Evolutionary conservation across 352 stramenopile genomes (phyloP), one percentile per base, ranked within the genome.

Genomic region (Thalassiosira hispida): DNA sequence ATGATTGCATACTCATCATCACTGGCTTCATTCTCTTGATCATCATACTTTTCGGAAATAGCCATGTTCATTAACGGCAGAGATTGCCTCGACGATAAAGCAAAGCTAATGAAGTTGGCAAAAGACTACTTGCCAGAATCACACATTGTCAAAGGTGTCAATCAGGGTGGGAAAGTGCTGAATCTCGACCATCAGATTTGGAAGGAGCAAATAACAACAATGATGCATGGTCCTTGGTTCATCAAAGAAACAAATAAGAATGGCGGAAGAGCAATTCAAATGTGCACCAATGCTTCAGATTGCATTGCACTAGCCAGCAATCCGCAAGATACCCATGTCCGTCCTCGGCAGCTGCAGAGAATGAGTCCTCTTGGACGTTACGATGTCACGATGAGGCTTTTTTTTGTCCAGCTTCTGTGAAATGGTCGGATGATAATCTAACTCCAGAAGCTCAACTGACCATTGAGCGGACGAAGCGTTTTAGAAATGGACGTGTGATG

Each of bases 191-290:
- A 14, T 56, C 47, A 23, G 47, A 56, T 5, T 42, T 27, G 16
- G 18, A 63, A n/a, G 22, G n/a, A 11, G 27, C 18, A 35, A n/a
- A n/a, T n/a, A n/a, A n/a, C n/a, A n/a, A n/a, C n/a, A n/a, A n/a
- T n/a, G n/a, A n/a, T n/a, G n/a, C n/a, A n/a, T n/a, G 35, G 27
- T 40, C 38, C 71, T 22, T 88, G 76, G 71, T 86, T 88, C 57
- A 12, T 88, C 35, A 88, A 88, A 67, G 72, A 84, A 52, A 55
- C 53, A 12, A 72, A 84, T n/a, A 78, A 84, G 52, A 88, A 88
- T 64, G 77, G 72, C 42, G 77, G 77, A 38, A 14, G 64, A 57
- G 72, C 77, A 2, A 55, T 88, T 0, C n/a, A 72, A 42, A 40
- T 80, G 3, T 71, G 42, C 23, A 18, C 35, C n/a, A 63, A 62